Conservation (phyloP, 768 basidiomycete species). For the Podaxis sp. region DNA sequence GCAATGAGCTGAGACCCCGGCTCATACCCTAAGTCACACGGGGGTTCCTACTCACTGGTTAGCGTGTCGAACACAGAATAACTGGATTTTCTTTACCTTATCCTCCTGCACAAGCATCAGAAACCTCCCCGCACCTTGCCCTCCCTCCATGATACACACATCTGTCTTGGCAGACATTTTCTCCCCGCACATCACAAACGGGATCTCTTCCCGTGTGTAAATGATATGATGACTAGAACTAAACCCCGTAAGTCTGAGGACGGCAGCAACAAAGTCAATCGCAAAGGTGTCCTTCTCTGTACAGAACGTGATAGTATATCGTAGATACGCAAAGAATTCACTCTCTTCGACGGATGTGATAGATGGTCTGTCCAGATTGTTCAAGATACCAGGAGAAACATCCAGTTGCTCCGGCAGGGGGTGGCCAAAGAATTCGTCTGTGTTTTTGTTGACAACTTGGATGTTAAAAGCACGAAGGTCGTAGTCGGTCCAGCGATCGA, state of each 20-base stretch:
- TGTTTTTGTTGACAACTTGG: background rate
- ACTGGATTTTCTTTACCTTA: background rate
- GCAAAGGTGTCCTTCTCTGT: background rate
- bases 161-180: background rate
- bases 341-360: background rate
- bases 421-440: background rate
- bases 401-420: too few relatives aligned
- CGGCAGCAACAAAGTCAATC: background rate
- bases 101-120: background rate
- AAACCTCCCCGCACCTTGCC: too few relatives aligned
- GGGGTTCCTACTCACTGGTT: background rate
- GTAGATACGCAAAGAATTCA: background rate
- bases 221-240: background rate
- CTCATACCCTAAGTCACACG: background rate
- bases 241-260: background rate
- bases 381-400: background rate
- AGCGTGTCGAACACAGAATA: background rate
- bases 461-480: background rate
- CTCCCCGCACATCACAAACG: background rate
- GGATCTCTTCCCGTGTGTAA: background rate
- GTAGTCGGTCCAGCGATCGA: background rate
- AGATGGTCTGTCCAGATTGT: background rate
- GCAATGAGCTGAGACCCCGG: background rate
- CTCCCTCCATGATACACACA: background rate
- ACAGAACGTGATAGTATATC: background rate